Conservation (phyloP, 345 rosid genomes). For the Syzygium aromaticum region DNA sequence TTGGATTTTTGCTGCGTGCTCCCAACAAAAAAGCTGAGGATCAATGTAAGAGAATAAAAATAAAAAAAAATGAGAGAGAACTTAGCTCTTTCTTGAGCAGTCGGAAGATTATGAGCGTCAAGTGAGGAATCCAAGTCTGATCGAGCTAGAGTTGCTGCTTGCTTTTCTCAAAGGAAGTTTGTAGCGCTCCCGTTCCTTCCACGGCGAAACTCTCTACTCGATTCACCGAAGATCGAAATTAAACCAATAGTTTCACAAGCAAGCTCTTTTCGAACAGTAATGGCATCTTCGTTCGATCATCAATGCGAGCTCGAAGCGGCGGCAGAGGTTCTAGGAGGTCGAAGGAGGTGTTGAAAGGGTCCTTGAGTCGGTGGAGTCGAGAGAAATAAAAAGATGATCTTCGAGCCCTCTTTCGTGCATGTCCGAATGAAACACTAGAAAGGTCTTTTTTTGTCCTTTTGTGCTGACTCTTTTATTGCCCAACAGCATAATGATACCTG, state of each 20-base stretch:
- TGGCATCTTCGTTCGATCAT: not conserved
- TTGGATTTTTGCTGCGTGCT: no score
- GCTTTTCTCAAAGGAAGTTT: no score
- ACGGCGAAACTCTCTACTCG: not conserved
- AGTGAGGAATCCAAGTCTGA: accelerated
- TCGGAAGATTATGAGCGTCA: not conserved
- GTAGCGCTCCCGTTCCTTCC: not conserved
- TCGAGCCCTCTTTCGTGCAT: no score
- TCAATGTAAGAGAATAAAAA: not conserved
- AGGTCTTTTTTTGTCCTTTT: no score
- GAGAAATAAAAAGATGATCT: no score
- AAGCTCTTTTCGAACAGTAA: not conserved
- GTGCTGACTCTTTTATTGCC: no score
- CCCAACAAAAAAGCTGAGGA: accelerated
- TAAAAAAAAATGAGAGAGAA: not conserved
- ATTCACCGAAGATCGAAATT: not conserved
- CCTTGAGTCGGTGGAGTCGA: no score
- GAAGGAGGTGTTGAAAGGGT: no score
- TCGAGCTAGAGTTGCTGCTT: not conserved
- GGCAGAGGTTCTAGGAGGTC: no score
- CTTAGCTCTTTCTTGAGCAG: not conserved
- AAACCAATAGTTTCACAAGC: not conserved
- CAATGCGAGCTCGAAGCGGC: not conserved
- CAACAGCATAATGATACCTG: no score
- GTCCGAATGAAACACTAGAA: no score